phyloP scores from a whole-genome alignment of 2,329 filamentous ascomycete species.

The Claviceps spartinae region DNA sequence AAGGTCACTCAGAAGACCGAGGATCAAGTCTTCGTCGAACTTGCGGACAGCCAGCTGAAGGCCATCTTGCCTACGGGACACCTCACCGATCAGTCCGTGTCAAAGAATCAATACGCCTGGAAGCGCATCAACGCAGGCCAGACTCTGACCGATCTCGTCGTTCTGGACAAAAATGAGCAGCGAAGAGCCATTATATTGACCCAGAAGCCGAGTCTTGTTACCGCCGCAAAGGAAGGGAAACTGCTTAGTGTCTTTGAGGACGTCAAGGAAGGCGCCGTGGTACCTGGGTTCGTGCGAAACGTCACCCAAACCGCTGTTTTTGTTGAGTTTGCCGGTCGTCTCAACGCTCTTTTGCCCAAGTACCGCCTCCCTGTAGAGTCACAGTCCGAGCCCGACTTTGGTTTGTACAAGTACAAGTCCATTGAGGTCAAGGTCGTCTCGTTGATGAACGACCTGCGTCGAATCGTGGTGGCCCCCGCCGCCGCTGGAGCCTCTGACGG shows the following conservation, averaged over 20 bases:
- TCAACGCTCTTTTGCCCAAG: slow-evolving; percentile 71
- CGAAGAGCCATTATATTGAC: slow-evolving; percentile 64
- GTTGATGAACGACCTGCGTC: slow-evolving; percentile 54
- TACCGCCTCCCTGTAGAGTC: slow-evolving; percentile 61
- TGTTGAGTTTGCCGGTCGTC: slow-evolving; percentile 68
- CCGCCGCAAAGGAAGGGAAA: slow-evolving; percentile 56
- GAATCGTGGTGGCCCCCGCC: slow-evolving; percentile 46
- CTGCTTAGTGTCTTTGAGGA: slow-evolving; percentile 62
- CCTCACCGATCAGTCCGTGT: slow-evolving; percentile 68
- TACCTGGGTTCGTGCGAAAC: slow-evolving; percentile 73
- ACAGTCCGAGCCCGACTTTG: slow-evolving; percentile 58
- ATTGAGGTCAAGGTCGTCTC: slow-evolving; percentile 59
- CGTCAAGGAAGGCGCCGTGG: slow-evolving; percentile 51
- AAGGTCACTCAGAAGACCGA: slow-evolving; percentile 71
- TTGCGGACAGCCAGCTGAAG: slow-evolving; percentile 60
- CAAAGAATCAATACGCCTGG: slow-evolving; percentile 63
- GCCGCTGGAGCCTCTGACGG: slow-evolving; percentile 34
- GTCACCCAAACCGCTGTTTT: slow-evolving; percentile 73
- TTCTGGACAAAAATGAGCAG: slow-evolving; percentile 73
- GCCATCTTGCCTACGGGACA: slow-evolving; percentile 67
- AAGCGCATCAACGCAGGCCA: slow-evolving; percentile 79
- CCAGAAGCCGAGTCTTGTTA: slow-evolving; percentile 70
- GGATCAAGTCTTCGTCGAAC: slow-evolving; percentile 63
- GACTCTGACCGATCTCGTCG: slow-evolving; percentile 64
- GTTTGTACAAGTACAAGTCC: slow-evolving; percentile 63